phyloP scores from a whole-genome alignment of 2,329 filamentous ascomycete species.

The Alternaria incomplexa region DNA sequence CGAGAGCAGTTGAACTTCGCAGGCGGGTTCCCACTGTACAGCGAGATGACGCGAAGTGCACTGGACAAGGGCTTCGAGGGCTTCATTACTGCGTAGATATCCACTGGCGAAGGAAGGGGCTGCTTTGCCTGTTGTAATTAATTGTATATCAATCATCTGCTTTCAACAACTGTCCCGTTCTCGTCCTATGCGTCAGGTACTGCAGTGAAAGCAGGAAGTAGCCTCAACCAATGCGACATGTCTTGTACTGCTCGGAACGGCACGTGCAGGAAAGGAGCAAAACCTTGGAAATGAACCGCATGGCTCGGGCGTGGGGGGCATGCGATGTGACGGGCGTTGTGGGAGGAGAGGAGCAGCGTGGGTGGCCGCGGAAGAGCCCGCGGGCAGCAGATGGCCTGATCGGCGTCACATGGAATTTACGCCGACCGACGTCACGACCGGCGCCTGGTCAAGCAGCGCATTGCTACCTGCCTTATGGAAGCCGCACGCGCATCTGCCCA shows the following conservation, averaged over 20 bases:
- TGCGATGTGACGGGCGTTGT: neutral
- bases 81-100: conserved; percentile 38
- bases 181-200: neutral
- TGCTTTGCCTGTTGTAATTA: neutral
- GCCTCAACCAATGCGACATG: neutral
- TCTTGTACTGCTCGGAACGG: neutral
- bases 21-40: conserved; percentile 51
- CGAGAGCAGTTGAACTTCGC: conserved; percentile 54
- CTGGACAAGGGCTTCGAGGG: conserved; percentile 47
- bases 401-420: conserved; percentile 25
- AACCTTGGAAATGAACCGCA: neutral
- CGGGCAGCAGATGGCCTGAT: conserved; percentile 5
- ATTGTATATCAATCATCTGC: neutral
- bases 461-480: conserved; percentile 30
- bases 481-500: conserved; percentile 23
- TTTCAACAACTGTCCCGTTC: neutral
- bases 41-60: conserved; percentile 47
- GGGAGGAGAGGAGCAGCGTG: neutral
- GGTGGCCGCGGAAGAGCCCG: conserved; percentile 3
- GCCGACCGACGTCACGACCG: conserved; percentile 33
- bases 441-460: neutral
- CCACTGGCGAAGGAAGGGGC: neutral
- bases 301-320: neutral
- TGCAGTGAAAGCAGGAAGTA: neutral
- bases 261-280: neutral